Percentiles rank a stretch among this genome's conserved stretches.
Conservation (phyloP, 2,329 filamentous ascomycete species). For the Aspergillus novofumigatus region DNA sequence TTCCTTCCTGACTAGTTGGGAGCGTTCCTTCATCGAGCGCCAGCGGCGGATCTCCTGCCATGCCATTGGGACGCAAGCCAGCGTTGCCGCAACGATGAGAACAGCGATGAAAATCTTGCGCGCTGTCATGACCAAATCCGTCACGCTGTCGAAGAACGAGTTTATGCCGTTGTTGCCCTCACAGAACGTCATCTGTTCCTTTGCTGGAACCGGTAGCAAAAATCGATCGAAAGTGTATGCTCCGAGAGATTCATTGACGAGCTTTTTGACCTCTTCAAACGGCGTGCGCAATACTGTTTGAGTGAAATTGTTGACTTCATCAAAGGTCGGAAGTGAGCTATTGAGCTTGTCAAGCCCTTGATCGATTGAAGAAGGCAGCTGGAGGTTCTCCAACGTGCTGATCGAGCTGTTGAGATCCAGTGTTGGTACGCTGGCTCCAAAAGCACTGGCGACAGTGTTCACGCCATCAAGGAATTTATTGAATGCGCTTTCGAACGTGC, state of each 20-base stretch:
- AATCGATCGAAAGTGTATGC: slow-evolving; percentile 73
- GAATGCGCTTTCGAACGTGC: slow-evolving; percentile 53
- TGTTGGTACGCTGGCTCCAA: slow-evolving; percentile 46
- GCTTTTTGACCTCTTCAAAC: slow-evolving; percentile 72
- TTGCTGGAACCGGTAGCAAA: slow-evolving; percentile 76
- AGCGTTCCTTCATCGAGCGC: slow-evolving; percentile 66
- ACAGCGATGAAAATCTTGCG: slow-evolving; percentile 73
- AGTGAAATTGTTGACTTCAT: slow-evolving; percentile 77
- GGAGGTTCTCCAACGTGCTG: slow-evolving; percentile 63
- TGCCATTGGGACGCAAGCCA: slow-evolving; percentile 73
- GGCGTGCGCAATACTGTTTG: slow-evolving; percentile 69
- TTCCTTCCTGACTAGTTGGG: slow-evolving; percentile 60
- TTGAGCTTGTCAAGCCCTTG: slow-evolving; percentile 69
- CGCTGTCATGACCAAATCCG: slow-evolving; percentile 62
- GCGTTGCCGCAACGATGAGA: slow-evolving; percentile 65
- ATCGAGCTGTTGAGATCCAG: slow-evolving; percentile 66
- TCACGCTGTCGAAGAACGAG: slow-evolving; percentile 74
- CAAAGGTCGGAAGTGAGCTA: slow-evolving; percentile 74
- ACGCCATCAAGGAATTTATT: slow-evolving; percentile 52
- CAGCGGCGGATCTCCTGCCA: slow-evolving; percentile 76
- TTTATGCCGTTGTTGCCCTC: slow-evolving; percentile 77
- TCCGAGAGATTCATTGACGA: slow-evolving; percentile 67
- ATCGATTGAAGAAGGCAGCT: slow-evolving; percentile 66
- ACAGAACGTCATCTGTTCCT: slow-evolving; percentile 81
- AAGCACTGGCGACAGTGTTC: slow-evolving; percentile 51